Evolutionary conservation across 2,329 filamentous ascomycete species (phyloP).

Genomic region (Eutypella sp.): DNA sequence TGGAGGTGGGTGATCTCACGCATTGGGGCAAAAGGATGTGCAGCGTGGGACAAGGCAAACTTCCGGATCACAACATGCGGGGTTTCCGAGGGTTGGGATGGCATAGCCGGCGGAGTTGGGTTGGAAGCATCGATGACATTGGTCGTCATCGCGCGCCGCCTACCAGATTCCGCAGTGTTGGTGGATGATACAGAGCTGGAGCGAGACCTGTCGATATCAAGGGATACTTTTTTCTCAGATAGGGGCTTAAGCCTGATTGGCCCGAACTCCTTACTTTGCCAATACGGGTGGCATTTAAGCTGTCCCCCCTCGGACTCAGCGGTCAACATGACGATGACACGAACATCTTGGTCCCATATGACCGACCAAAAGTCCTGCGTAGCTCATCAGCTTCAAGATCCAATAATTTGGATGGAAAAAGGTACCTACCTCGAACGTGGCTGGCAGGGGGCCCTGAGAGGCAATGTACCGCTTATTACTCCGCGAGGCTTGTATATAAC

Average conservation of each 20-base stretch:
- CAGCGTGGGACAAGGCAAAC: constrained; percentile 73
- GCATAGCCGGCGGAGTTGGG: constrained; percentile 21
- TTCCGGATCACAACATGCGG: constrained; percentile 81
- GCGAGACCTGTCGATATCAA: constrained; percentile 60
- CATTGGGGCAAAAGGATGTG: constrained; percentile 76
- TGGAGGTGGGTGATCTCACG: constrained; percentile 93
- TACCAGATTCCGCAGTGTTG: constrained; percentile 33
- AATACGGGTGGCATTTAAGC: constrained; percentile 92
- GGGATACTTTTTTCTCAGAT: constrained; percentile 75
- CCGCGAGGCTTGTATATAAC: constrained; percentile 70
- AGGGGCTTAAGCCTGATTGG: constrained; percentile 68
- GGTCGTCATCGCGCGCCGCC: constrained; percentile 51
- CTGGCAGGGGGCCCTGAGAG: constrained; percentile 86
- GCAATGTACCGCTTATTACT: constrained; percentile 94
- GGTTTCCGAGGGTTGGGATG: constrained; percentile 42
- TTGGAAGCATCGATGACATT: constrained; percentile 35
- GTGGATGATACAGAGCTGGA: constrained; percentile 31
- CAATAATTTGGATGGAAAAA: background rate
- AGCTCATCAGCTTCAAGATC: constrained; percentile 21
- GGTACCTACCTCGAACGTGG: constrained; percentile 74
- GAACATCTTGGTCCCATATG: constrained; percentile 92
- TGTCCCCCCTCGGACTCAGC: constrained; percentile 91
- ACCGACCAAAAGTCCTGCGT: constrained; percentile 93
- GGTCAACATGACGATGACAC: constrained; percentile 94
- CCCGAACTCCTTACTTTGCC: constrained; percentile 76